Conservation (phyloP, 1,284 basidiomycete species). For the Wallemia mellicola region DNA sequence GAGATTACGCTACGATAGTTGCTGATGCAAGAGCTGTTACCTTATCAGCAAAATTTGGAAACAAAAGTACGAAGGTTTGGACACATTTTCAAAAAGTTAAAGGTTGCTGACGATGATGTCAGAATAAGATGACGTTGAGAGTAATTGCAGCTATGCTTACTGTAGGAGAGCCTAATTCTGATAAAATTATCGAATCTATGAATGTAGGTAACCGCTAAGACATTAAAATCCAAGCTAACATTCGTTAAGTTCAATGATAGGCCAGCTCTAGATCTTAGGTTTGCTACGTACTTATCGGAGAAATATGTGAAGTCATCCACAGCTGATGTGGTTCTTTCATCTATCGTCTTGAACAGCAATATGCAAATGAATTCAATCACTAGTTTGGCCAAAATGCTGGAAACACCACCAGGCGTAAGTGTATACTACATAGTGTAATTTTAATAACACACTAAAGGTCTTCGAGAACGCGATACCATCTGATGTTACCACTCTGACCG, state of each 20-base stretch:
- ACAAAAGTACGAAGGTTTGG: background rate
- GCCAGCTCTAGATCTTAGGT: background rate
- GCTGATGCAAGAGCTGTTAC: background rate
- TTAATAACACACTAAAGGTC: conserved; percentile 21
- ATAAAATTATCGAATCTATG: background rate
- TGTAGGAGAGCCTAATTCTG: no score
- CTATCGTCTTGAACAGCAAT: background rate
- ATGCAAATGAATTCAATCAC: background rate
- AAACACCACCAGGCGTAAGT: conserved; percentile 5
- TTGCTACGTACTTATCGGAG: background rate
- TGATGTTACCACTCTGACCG: conserved; percentile 32
- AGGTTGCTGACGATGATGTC: background rate
- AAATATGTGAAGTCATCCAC: background rate
- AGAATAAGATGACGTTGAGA: no score
- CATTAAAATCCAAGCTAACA: background rate
- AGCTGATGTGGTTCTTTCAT: background rate
- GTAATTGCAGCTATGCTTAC: no score
- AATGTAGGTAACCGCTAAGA: background rate
- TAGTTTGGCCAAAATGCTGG: background rate
- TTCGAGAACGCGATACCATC: conserved; percentile 81
- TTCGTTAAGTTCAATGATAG: background rate
- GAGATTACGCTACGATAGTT: background rate
- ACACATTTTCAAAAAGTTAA: background rate
- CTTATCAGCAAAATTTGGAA: background rate
- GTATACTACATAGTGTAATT: no score